Evolutionary conservation across 352 stramenopile genomes (phyloP).

Genomic region (Halophytophthora batemanensis): DNA sequence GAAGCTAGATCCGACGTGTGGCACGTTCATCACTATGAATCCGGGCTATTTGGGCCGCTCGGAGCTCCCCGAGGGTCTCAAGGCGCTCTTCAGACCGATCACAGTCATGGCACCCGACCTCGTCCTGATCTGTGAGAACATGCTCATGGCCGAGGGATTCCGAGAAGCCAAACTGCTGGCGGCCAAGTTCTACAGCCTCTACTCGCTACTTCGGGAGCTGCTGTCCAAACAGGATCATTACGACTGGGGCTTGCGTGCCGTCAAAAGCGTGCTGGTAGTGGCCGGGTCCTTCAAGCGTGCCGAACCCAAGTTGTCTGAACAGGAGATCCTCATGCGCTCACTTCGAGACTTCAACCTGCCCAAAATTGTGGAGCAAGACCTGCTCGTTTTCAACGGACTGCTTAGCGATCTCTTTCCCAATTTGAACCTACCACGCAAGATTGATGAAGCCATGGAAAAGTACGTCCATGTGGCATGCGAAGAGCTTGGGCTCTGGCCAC

Average conservation of each 20-base stretch:
- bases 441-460: slow-evolving; percentile 89
- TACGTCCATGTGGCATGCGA: slow-evolving; percentile 90
- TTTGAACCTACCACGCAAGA: slow-evolving; percentile 82
- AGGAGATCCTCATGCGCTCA: slow-evolving; percentile 92
- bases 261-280: slow-evolving; percentile 94
- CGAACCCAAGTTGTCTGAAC: slow-evolving; percentile 90
- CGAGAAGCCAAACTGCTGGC: slow-evolving; percentile 90
- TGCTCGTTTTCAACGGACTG: slow-evolving; percentile 92
- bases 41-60: slow-evolving; percentile 92
- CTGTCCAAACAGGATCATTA: slow-evolving; percentile 95
- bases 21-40: slow-evolving; percentile 97
- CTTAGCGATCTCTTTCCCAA: slow-evolving; percentile 93
- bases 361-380: slow-evolving; percentile 94
- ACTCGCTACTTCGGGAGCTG: slow-evolving; percentile 90
- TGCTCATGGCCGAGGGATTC: slow-evolving; percentile 96
- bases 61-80: slow-evolving; percentile 93
- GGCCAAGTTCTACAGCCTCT: slow-evolving; percentile 95
- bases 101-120: slow-evolving; percentile 95
- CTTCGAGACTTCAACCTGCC: slow-evolving; percentile 96
- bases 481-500: slow-evolving; percentile 84
- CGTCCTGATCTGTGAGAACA: slow-evolving; percentile 97
- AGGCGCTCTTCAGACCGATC: slow-evolving; percentile 94
- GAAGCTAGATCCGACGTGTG: slow-evolving; percentile 84
- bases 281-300: slow-evolving; percentile 92
- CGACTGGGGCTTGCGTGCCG: slow-evolving; percentile 93